Evolutionary conservation across 208 protist species (phyloP).

Genomic region (Leishmania amazonensis): DNA sequence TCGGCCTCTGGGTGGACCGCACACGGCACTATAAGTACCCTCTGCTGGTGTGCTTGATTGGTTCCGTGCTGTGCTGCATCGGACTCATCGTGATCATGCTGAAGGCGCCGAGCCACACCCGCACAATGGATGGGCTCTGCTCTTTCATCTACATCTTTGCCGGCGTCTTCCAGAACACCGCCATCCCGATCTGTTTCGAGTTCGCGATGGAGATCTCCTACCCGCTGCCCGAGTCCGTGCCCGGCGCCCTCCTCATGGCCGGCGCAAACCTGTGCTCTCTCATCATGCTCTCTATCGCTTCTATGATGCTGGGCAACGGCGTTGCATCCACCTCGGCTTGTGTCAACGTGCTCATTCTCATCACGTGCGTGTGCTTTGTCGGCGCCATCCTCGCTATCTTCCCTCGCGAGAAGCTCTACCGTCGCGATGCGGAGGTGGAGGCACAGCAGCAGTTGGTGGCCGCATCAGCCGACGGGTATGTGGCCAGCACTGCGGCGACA

Average conservation of each 20-base stretch:
- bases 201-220: slow-evolving; percentile 79
- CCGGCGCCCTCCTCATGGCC: slow-evolving; percentile 69
- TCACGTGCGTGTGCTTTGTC: slow-evolving; percentile 43
- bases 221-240: slow-evolving; percentile 63
- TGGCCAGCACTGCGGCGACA: not conserved
- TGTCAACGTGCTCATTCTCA: slow-evolving; percentile 57
- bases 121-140: slow-evolving; percentile 37
- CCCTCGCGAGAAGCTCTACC: slow-evolving; percentile 55
- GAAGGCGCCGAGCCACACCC: slow-evolving; percentile 38
- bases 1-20: slow-evolving; percentile 62
- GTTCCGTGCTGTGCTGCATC: slow-evolving; percentile 49
- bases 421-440: slow-evolving; percentile 42
- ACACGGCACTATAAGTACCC: slow-evolving; percentile 55
- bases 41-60: slow-evolving; percentile 45
- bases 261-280: slow-evolving; percentile 67
- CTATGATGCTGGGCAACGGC: slow-evolving; percentile 57
- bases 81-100: slow-evolving; percentile 58
- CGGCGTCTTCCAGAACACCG: slow-evolving; percentile 72
- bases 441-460: slow-evolving; percentile 9
- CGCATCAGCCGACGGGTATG: slow-evolving; percentile 1
- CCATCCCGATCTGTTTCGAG: slow-evolving; percentile 74
- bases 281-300: slow-evolving; percentile 55
- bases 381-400: slow-evolving; percentile 49
- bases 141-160: slow-evolving; percentile 62
- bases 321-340: slow-evolving; percentile 26